Percentiles rank a stretch among this genome's conserved stretches.
phyloP scores from a whole-genome alignment of 75 land plant genomes.

The Larix kaempferi region DNA sequence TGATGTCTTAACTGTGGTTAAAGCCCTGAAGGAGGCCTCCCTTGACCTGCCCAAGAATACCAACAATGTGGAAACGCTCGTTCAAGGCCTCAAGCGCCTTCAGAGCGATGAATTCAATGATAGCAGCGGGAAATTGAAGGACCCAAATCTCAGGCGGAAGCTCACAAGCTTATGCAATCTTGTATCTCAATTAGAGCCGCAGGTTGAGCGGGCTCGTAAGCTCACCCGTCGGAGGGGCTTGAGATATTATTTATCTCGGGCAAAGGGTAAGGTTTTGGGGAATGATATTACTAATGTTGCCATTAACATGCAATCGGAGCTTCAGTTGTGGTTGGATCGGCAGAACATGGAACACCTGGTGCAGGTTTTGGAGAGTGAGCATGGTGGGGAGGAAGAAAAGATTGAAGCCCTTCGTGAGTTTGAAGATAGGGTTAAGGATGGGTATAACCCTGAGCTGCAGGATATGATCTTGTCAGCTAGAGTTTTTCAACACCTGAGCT shows the following conservation, averaged over 20 bases:
- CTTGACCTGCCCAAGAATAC: conserved; percentile 23
- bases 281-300: conserved; percentile 45
- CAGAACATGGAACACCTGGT: conserved; percentile 27
- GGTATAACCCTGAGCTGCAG: conserved; percentile 52
- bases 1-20: conserved; percentile 26
- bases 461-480: conserved; percentile 38
- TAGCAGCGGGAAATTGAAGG: conserved; percentile 27
- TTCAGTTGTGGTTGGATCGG: conserved; percentile 65
- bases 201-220: conserved; percentile 17
- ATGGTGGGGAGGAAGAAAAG: conserved; percentile 18
- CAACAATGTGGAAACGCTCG: neutral
- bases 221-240: conserved; percentile 5
- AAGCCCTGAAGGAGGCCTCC: conserved; percentile 52
- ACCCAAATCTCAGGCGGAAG: conserved; percentile 28
- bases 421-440: conserved; percentile 29
- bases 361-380: conserved; percentile 1
- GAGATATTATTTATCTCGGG: conserved; percentile 20
- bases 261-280: conserved; percentile 26
- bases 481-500: conserved; percentile 30
- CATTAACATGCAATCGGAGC: conserved; percentile 39
- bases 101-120: conserved; percentile 38
- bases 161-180: conserved; percentile 38
- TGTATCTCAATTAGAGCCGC: conserved; percentile 32
- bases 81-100: conserved; percentile 7
- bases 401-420: conserved; percentile 13